Evolutionary conservation across 495 filamentous ascomycete species (phyloP).

Genomic region (Penicillium ucsense): DNA sequence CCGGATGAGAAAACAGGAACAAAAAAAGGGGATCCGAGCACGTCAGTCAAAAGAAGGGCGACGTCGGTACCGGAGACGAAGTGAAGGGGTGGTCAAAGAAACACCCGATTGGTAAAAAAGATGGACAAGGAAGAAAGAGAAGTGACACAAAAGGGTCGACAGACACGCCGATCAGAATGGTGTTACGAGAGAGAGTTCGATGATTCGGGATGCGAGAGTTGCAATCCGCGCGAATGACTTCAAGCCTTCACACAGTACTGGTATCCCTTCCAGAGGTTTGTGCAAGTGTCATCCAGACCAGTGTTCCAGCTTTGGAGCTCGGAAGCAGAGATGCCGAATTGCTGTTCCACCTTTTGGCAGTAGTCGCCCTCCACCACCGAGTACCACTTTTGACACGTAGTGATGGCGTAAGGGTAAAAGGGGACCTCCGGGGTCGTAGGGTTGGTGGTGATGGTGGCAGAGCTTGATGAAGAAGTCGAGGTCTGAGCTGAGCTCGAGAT

Average conservation of each 20-base stretch:
- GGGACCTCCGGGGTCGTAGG: not conserved
- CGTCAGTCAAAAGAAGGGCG: not conserved
- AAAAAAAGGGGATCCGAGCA: not conserved
- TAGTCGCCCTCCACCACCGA: constrained; percentile 29
- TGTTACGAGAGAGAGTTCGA: not conserved
- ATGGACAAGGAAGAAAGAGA: not conserved
- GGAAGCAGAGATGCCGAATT: constrained; percentile 15
- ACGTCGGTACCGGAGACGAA: not conserved
- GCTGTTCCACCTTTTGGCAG: constrained; percentile 28
- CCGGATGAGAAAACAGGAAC: not conserved
- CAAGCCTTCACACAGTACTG: constrained; percentile 27
- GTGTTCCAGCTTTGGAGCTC: constrained; percentile 30
- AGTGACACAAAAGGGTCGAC: not conserved
- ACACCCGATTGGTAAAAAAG: not conserved
- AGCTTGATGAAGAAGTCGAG: too few relatives aligned
- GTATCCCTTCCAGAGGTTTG: constrained; percentile 33
- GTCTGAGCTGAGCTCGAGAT: too few relatives aligned
- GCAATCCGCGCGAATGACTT: not conserved
- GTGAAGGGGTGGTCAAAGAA: not conserved
- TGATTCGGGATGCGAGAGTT: not conserved
- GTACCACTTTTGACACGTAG: constrained; percentile 33
- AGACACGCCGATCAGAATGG: not conserved
- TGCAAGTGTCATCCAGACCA: constrained; percentile 24
- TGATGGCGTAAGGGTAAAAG: constrained; percentile 24
- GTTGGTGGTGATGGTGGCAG: too few relatives aligned